Evolutionary conservation across 805 yeast species (phyloP).

Genomic region (Debaryomyces maramus): DNA sequence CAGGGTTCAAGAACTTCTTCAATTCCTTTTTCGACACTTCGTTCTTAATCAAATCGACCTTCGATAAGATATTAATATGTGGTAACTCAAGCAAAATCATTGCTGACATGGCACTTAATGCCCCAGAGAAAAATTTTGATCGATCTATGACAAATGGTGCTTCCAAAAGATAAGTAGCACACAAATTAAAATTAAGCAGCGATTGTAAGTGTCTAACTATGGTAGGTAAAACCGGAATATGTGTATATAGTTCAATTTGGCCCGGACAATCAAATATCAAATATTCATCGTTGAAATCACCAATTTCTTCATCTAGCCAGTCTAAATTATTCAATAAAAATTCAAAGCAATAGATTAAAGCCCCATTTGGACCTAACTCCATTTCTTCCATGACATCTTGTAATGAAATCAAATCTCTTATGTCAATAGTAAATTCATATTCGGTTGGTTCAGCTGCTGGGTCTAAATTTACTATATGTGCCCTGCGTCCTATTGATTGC

Average conservation of each 20-base stretch:
- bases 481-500: conserved; percentile 88
- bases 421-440: conserved; percentile 89
- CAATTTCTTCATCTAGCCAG: conserved; percentile 97
- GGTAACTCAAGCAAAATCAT: conserved; percentile 95
- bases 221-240: conserved; percentile 88
- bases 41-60: conserved; percentile 81
- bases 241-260: conserved; percentile 92
- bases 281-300: conserved; percentile 93
- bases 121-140: conserved; percentile 93
- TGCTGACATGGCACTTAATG: conserved; percentile 95
- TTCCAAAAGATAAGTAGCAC: conserved; percentile 90
- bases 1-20: conserved; percentile 87
- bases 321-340: conserved; percentile 85
- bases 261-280: conserved; percentile 96
- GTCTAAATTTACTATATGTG: conserved; percentile 91
- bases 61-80: conserved; percentile 86
- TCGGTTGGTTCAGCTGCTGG: conserved; percentile 97
- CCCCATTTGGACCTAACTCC: conserved; percentile 85
- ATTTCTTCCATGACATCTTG: conserved; percentile 91
- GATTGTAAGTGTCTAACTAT: conserved; percentile 82
- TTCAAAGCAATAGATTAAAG: conserved; percentile 81
- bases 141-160: conserved; percentile 92
- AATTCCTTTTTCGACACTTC: conserved; percentile 73
- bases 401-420: conserved; percentile 82
- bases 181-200: conserved; percentile 77